A percentile compares a stretch with the other conserved stretches of the same genome.
phyloP scores from a whole-genome alignment of 495 filamentous ascomycete genomes.

The Cercophora newfieldiana region DNA sequence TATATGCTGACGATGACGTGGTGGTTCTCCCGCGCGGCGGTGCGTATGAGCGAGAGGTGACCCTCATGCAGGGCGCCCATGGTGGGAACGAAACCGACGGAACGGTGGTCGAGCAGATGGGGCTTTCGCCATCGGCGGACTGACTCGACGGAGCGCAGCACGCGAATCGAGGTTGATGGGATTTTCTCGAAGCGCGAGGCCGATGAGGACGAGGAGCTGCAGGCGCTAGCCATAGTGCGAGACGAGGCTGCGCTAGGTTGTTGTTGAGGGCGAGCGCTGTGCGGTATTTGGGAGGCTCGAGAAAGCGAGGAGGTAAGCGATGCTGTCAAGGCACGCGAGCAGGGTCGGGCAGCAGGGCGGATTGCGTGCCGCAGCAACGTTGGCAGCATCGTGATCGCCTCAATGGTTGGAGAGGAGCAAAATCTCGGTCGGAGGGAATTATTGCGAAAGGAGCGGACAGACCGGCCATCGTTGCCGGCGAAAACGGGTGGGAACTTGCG shows the following conservation, averaged over 20 bases:
- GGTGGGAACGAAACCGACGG: constrained; percentile 87
- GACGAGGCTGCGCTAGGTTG: constrained; percentile 1
- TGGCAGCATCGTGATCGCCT: constrained; percentile 19
- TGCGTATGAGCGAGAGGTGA: constrained; percentile 82
- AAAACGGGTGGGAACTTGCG: constrained; percentile 13
- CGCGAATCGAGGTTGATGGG: constrained; percentile 60
- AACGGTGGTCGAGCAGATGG: constrained; percentile 65
- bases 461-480: constrained; percentile 18
- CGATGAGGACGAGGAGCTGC: constrained; percentile 10
- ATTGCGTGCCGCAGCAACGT: constrained; percentile 27
- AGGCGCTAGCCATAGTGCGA: constrained; percentile 34
- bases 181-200: constrained; percentile 38
- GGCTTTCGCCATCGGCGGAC: constrained; percentile 71
- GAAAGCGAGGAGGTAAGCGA: background rate
- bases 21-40: constrained; percentile 80
- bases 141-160: constrained; percentile 70
- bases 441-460: constrained; percentile 5
- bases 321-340: constrained; percentile 31
- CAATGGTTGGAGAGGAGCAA: background rate
- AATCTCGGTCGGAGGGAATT: background rate
- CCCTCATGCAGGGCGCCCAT: constrained; percentile 96
- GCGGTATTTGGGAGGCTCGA: background rate
- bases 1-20: constrained; percentile 87
- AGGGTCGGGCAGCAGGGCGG: constrained; percentile 26
- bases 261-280: background rate